Conservation (phyloP, 2,329 filamentous ascomycete species). For the Penicillium sp. region DNA sequence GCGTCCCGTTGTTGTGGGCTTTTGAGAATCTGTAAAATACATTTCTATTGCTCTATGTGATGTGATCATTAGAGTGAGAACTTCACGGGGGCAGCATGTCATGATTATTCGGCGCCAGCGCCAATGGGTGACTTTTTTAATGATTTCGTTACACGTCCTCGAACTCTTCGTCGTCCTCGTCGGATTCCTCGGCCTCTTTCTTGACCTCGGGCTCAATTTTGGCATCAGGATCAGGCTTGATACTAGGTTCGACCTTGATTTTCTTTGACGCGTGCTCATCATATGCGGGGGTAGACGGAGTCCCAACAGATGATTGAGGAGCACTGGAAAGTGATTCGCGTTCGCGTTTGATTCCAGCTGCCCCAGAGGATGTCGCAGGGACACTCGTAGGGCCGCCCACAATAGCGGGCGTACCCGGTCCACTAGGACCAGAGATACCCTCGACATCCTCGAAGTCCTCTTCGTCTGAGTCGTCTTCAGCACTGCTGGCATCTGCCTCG, state of each 20-base stretch:
- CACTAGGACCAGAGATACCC: constrained; percentile 38
- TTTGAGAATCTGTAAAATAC: neutral
- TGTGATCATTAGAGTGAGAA: too few species aligned
- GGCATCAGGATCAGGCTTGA: constrained; percentile 11
- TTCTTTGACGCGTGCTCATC: constrained; percentile 46
- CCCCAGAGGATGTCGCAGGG: constrained; percentile 20
- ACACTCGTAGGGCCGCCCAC: constrained; percentile 30
- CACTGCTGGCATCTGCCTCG: constrained; percentile 42
- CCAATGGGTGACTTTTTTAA: neutral
- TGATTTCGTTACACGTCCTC: constrained; percentile 8
- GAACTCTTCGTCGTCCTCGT: constrained; percentile 9
- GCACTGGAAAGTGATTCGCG: constrained; percentile 41
- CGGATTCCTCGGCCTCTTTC: constrained; percentile 8
- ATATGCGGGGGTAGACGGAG: constrained; percentile 38
- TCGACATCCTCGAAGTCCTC: constrained; percentile 48
- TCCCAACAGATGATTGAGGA: constrained; percentile 38
- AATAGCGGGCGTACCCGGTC: constrained; percentile 36
- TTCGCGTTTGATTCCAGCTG: constrained; percentile 39
- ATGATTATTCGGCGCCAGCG: constrained; percentile 10
- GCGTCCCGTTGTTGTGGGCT: too few species aligned
- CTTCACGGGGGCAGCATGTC: neutral
- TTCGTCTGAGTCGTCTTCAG: constrained; percentile 43
- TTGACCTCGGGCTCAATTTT: constrained; percentile 16
- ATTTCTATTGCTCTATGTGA: neutral
- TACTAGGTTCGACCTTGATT: constrained; percentile 30